Base-by-base conservation (phyloP, 2,329 filamentous ascomycete genomes). In the Penicillium sclerotigenum region DNA sequence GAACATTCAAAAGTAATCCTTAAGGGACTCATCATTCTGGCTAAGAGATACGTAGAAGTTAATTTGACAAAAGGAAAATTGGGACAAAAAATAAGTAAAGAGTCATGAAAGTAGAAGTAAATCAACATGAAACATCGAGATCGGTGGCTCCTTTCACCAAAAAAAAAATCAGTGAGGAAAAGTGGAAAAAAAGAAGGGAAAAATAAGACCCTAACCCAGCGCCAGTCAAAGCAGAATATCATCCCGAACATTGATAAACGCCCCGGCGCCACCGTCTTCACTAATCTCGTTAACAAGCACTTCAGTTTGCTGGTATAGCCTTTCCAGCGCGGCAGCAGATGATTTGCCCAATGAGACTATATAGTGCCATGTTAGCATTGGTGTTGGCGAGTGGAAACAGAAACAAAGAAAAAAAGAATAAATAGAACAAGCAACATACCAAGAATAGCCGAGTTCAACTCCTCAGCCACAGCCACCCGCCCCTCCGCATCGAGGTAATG, bases 401-500 rank as follows among this genome's bases (percentile, higher is more conserved):
- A 26, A 55, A n/a, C 4, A 47, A 31, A 22, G 24, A 56, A 41
- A 50, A 41, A 50, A 41, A 26, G 57, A 36, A 47, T n/a, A 46
- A 24, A 34, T 46, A 48, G 10, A 6, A 13, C 28, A 34, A 18
- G 22, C 38, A 56, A 56, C 86, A 77, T 78, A 96, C 91, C 86
- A 58, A 99, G 74, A 65, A 99, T 96, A 45, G 91, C 92, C 58
- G 90, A 90, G 73, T 97, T 97, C 54, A 99, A 79, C 73, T 96
- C 92, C 76, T 99, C 94, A 9, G 92, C 92, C 38, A 97, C 90
- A 18, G 85, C 81, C 18, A 87, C 84, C 41, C 94, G 81, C 1
- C 90, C 91, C 50, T 83, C 84, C 37, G 83, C 80, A 66, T 96
- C 90, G 55, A 99, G 78, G 57, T 97, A 77, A 68, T 90, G 87